Evolutionary conservation across 192 early-diverging fungal genomes (phyloP).

Genomic region (Geranomyces variabilis): DNA sequence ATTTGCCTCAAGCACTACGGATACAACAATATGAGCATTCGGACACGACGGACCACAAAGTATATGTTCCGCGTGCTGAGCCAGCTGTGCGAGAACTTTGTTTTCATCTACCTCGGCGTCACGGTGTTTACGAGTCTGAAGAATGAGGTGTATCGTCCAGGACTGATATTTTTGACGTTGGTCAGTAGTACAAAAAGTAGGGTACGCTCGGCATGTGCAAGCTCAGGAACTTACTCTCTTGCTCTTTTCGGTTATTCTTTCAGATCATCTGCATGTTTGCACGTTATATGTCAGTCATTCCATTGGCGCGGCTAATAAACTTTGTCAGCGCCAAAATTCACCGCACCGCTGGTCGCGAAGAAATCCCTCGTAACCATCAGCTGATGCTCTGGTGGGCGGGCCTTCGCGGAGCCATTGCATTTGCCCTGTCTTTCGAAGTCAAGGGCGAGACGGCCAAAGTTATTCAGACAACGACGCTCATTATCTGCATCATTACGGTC

Average conservation of each 20-base stretch:
- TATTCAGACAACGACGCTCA: conserved; percentile 85
- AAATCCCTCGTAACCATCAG: conserved; percentile 68
- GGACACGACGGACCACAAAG: conserved; percentile 80
- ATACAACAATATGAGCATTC: conserved; percentile 83
- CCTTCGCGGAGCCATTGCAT: conserved; percentile 94
- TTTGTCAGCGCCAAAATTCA: conserved; percentile 56
- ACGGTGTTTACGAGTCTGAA: conserved; percentile 77
- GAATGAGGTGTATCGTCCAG: conserved; percentile 46
- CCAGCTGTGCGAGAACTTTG: conserved; percentile 93
- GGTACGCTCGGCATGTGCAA: no score
- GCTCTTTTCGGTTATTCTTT: background rate
- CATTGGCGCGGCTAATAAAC: conserved; percentile 83
- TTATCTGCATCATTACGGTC: conserved; percentile 90
- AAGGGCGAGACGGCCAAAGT: conserved; percentile 55
- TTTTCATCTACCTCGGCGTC: conserved; percentile 95
- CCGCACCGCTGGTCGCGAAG: conserved; percentile 12
- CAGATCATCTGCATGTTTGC: conserved; percentile 83
- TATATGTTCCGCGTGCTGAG: conserved; percentile 92
- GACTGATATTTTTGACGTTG: conserved; percentile 48
- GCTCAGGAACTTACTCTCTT: no score
- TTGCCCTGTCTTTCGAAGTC: conserved; percentile 88
- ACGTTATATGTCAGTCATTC: conserved; percentile 84
- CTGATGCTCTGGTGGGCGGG: conserved; percentile 97
- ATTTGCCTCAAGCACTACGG: conserved; percentile 94
- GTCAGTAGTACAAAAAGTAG: conserved; percentile 11